These are phyloP conservation scores for Coemansia sp. DNA, from an alignment of 192 early-diverging fungal genomes.

Conservation along the genomic window DNA sequence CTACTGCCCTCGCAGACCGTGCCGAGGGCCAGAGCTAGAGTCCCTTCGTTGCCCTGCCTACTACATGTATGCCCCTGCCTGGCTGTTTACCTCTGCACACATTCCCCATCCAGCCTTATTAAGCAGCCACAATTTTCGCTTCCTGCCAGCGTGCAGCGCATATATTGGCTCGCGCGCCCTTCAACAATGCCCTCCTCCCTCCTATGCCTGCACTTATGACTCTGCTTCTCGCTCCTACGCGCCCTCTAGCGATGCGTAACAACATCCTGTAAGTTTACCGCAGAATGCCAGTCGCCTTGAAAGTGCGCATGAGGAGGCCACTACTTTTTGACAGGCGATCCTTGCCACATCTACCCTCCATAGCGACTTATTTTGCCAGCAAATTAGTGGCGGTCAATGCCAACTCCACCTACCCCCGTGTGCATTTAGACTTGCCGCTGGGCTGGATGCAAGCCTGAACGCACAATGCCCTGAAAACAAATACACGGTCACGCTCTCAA, in stretches of 20 bases:
- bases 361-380: conserved; percentile 1
- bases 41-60: not conserved
- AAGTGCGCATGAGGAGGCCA: not conserved
- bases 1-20: conserved; percentile 2
- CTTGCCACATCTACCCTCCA: not conserved
- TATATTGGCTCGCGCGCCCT: conserved; percentile 7
- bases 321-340: not conserved
- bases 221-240: not conserved
- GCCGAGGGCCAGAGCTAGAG: not conserved
- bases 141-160: conserved; percentile 2
- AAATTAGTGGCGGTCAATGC: conserved; percentile 3
- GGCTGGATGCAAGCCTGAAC: conserved; percentile 11
- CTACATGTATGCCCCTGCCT: not conserved
- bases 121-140: conserved; percentile 6
- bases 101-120: conserved; percentile 10
- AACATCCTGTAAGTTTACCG: not conserved
- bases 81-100: not conserved
- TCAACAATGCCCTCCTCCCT: conserved; percentile 1
- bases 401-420: not conserved
- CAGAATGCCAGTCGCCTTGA: not conserved
- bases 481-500: conserved; percentile 5
- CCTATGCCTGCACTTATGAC: conserved; percentile 8
- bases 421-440: conserved; percentile 4
- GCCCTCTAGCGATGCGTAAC: not conserved
- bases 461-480: conserved; percentile 5